Evolutionary conservation across 176 grass and related monocot species (phyloP).

Genomic region (Dendrocalamus sinicus): DNA sequence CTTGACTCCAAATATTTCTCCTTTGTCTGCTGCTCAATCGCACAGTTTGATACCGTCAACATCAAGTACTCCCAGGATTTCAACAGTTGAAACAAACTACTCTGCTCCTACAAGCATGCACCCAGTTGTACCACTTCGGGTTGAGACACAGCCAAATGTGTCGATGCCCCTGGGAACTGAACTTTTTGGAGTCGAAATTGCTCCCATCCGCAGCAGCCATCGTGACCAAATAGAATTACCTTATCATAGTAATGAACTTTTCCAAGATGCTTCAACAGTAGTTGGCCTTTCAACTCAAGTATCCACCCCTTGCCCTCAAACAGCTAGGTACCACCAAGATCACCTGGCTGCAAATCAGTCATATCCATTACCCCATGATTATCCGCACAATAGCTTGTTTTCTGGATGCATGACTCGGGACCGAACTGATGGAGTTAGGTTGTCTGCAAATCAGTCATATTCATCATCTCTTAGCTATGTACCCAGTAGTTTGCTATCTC

Average conservation of each 20-base stretch:
- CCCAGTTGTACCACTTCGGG: conserved; percentile 1
- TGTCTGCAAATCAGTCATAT: conserved; percentile 25
- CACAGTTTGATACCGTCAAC: not conserved
- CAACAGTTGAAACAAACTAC: conserved; percentile 38
- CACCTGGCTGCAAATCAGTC: conserved; percentile 34
- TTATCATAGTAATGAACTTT: conserved; percentile 9
- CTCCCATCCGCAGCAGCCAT: conserved; percentile 3
- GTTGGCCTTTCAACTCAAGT: conserved; percentile 45
- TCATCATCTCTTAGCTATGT: not conserved
- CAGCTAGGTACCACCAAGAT: not conserved
- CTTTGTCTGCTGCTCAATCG: conserved; percentile 4
- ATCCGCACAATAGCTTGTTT: conserved; percentile 35
- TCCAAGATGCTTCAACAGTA: conserved; percentile 8
- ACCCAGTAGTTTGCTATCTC: conserved; percentile 5
- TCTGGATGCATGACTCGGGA: conserved; percentile 24
- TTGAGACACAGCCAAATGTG: conserved; percentile 17
- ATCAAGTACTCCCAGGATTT: conserved; percentile 16
- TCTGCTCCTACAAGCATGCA: conserved; percentile 38
- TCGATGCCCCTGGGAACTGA: conserved; percentile 22
- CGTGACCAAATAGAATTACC: conserved; percentile 22
- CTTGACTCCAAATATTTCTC: conserved; percentile 29
- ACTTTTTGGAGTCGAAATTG: conserved; percentile 30
- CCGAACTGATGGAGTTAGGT: conserved; percentile 27
- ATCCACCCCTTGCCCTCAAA: conserved; percentile 15
- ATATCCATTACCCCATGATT: conserved; percentile 17